Conservation (phyloP, 1,284 basidiomycete genomes). For the Tausonia pullulans region DNA sequence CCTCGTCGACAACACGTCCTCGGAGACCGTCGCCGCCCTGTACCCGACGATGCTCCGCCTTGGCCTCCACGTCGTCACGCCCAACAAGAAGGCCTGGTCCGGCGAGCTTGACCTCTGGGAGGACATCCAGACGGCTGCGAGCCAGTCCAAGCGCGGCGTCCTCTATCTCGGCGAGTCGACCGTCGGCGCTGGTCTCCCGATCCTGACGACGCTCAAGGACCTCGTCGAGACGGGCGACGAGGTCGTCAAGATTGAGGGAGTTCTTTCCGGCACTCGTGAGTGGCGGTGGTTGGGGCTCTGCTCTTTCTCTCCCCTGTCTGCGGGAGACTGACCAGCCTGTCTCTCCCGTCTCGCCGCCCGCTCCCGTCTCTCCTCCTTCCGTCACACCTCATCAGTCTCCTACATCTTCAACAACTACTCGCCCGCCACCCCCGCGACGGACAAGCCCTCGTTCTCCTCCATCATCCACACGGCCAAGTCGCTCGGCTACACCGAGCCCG, state of each 20-base stretch:
- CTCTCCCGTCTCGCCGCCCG: background rate
- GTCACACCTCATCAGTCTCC: constrained; percentile 42
- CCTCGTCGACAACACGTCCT: constrained; percentile 89
- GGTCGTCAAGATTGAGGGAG: constrained; percentile 45
- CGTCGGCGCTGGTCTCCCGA: constrained; percentile 89
- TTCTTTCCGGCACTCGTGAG: constrained; percentile 62
- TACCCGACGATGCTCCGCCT: constrained; percentile 73
- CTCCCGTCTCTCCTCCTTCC: background rate
- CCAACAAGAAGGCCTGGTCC: constrained; percentile 96
- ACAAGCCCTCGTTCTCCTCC: constrained; percentile 59
- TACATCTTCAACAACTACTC: constrained; percentile 99
- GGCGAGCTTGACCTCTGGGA: constrained; percentile 61
- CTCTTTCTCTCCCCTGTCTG: background rate
- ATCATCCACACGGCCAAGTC: constrained; percentile 81
- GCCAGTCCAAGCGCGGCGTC: constrained; percentile 44
- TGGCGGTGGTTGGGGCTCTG: background rate
- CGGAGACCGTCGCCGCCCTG: constrained; percentile 64
- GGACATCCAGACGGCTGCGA: constrained; percentile 48
- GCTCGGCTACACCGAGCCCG: constrained; percentile 95
- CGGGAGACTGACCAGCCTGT: background rate
- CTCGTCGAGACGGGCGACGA: constrained; percentile 85
- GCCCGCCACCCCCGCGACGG: constrained; percentile 43
- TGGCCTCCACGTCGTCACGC: constrained; percentile 83
- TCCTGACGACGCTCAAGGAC: constrained; percentile 85
- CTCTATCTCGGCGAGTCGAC: constrained; percentile 83